Conservation (phyloP, 306 rosid genomes). For the Dalbergia cochinchinensis region DNA sequence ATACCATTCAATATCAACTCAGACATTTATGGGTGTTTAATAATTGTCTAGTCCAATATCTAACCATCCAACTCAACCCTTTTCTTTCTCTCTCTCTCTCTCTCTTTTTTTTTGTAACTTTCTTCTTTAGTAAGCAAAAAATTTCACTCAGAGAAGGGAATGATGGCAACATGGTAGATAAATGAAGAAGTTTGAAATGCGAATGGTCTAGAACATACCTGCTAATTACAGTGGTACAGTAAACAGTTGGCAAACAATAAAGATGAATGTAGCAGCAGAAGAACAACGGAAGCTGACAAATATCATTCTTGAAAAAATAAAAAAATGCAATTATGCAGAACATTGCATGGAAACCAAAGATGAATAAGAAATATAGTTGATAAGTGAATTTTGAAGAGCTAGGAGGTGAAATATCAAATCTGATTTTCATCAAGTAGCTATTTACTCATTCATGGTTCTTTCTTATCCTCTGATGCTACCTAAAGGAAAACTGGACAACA, state of each 20-base stretch:
- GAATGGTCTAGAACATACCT: neutral
- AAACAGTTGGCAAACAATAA: conserved; percentile 11
- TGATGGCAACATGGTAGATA: neutral
- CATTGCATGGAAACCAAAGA: neutral
- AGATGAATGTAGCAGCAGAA: neutral
- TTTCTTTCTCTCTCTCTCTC: neutral
- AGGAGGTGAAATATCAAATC: neutral
- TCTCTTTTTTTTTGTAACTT: neutral
- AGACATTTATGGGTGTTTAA: no score
- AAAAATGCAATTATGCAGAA: neutral
- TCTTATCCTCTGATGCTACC: neutral
- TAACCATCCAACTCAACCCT: neutral
- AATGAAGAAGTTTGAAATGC: neutral
- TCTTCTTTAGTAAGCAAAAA: neutral
- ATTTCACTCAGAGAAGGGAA: conserved; percentile 20
- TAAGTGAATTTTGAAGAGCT: conserved; percentile 7
- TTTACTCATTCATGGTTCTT: neutral
- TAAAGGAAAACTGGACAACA: conserved; percentile 1
- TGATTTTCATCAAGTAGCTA: neutral
- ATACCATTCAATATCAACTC: no score
- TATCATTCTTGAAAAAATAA: no score
- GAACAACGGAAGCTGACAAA: neutral
- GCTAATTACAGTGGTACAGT: neutral
- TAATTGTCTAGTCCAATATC: no score
- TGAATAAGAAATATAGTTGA: neutral